Evolutionary conservation across 2,329 filamentous ascomycete species (phyloP), one percentile per base, ranked within the genome.

Genomic region (Chlorencoelia australis): DNA sequence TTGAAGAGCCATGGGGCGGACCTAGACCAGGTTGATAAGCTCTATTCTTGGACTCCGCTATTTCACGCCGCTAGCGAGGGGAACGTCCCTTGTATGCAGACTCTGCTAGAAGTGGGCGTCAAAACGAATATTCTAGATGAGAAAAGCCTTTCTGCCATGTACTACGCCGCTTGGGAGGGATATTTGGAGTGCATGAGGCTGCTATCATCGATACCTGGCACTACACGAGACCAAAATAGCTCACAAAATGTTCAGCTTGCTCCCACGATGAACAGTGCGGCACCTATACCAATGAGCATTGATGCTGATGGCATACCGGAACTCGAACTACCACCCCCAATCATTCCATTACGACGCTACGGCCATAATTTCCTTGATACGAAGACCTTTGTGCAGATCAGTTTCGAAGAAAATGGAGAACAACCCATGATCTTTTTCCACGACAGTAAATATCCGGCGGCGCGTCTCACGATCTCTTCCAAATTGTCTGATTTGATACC

Each of bases 321-420:
- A 45, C 77, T 98, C 20, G 88, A 89, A 48, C 69, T 98, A 9
- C 91, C 91, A 15, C 91, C 91, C 14, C 91, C 91, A 0, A 96
- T 98, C 46, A 95, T 98, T 47, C 91, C 91, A 0, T 69, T 96
- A 31, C 76, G 91, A 48, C 75, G 91, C 51, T 98, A 98, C 52
- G 91, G 91, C 11, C 91, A 98, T 64, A 98, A 96, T 60, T 98
- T 98, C 68, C 69, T 98, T 22, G 91, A 98, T 55, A 94, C 86
- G 19, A 98, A 96, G 64, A 94, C 88, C 0, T 93, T 95, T 45
- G 79, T 98, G 9, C 85, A 95, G 52, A 82, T 98, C 46, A 85
- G 73, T 49, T 96, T 98, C 52, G 85, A 89, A 34, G 79, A 81
- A 42, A 67, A 74, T 17, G 77, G 71, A 33, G 71, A 91, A 33